A percentile compares a stretch with the other conserved stretches of the same genome.
phyloP scores from a whole-genome alignment of 257 asterid genomes.

The Fraxinus cuspidata region DNA sequence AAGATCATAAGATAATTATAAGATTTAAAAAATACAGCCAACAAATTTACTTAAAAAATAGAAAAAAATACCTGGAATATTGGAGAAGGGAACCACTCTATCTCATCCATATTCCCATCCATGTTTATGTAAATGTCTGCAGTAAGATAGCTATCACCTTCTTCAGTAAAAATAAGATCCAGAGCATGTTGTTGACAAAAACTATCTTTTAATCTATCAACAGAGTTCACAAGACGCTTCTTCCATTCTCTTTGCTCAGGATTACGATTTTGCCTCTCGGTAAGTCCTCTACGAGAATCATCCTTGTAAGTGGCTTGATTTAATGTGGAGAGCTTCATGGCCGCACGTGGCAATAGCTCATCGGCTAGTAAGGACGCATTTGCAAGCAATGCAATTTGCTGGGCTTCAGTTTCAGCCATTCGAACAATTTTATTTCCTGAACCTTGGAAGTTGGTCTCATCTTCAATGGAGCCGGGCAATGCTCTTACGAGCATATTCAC shows the following conservation, averaged over 20 bases:
- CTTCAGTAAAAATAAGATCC: constrained; percentile 95
- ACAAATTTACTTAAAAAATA: constrained; percentile 18
- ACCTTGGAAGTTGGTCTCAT: constrained; percentile 75
- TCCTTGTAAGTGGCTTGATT: constrained; percentile 60
- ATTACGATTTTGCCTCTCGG: constrained; percentile 87
- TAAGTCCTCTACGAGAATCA: constrained; percentile 75
- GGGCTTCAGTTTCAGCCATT: constrained; percentile 94
- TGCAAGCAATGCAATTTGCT: constrained; percentile 97
- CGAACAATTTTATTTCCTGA: constrained; percentile 84
- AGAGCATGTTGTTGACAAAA: constrained; percentile 97
- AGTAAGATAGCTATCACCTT: constrained; percentile 86
- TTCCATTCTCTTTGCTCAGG: constrained; percentile 99
- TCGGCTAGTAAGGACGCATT: constrained; percentile 94
- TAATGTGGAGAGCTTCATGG: constrained; percentile 78
- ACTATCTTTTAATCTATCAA: constrained; percentile 92
- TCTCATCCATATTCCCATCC: constrained; percentile 76
- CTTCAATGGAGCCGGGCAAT: constrained; percentile 92
- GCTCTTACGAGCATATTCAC: constrained; percentile 89
- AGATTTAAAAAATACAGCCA: constrained; percentile 8
- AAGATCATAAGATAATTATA: neutral
- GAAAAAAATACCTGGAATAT: constrained; percentile 79
- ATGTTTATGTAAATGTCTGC: constrained; percentile 85
- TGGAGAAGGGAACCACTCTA: constrained; percentile 92
- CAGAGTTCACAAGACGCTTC: constrained; percentile 73
- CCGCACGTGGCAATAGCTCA: constrained; percentile 95